Base-by-base conservation (phyloP, 768 basidiomycete species). In the Lactarius pseudohatsudake region DNA sequence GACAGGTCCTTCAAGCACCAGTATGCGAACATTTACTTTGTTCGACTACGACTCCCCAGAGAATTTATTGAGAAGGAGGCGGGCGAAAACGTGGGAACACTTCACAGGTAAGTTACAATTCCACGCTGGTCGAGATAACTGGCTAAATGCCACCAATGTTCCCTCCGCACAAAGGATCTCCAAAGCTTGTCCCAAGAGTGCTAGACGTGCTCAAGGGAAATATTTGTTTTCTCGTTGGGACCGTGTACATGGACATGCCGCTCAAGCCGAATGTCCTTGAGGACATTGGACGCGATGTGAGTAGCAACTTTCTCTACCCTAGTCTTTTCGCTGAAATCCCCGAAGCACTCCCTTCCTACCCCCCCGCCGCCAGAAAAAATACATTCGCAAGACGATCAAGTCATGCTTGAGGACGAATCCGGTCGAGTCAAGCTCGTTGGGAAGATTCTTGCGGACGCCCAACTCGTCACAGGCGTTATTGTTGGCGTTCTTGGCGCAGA, bases 181-280 rank as follows among this genome's bases (percentile, higher is more conserved):
- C 94, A 0, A 73, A 81, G 13, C 82, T 88, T 36, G 84, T 96
- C n/a, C 82, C 87, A 7, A 83, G 92, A 36, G 91, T 96, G 2
- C 85, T 97, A 4, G 96, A 98, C 65, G 89, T 98, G 9, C 79
- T 87, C 56, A 91, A 93, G 71, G 89, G 90, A 1, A 81, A 90
- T 72, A 79, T 96, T 62, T 97, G 94, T 76, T 98, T 26, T 76
- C 84, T 98, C 67, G 80, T 97, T 62, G 97, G 97, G 4, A 99
- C 97, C 0, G 88, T 98, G 7, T 99, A 98, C 76, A 90, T 98
- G 87, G 95, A 99, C 67, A 99, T 99, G 97, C 93, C 95, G 11
- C 81, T 98, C 60, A 99, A 99, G 74, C 96, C 96, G 0, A 98
- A 98, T 73, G 92, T 99, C n/a, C 83, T 99, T 68, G 91, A 94